Base-by-base conservation (phyloP, 176 grass and related monocot genomes). In the Oryza coarctata region DNA sequence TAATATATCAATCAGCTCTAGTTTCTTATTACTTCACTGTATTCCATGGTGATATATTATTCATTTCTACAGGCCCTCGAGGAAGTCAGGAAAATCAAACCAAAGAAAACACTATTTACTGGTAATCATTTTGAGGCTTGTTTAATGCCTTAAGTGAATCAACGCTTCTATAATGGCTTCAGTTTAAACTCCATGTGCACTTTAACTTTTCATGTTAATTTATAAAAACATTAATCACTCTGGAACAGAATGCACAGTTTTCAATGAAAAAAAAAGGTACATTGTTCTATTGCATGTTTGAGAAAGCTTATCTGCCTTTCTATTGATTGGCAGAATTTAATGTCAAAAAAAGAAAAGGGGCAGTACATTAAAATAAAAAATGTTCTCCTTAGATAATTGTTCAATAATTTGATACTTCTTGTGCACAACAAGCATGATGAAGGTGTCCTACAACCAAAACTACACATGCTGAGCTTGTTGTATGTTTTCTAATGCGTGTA, bases 21-120 rank as follows among this genome's bases (percentile, higher is more conserved):
- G 50, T 35, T 69, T 83, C 63, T 63, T 76, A 68, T 33, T 74
- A 22, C 62, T 76, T 62, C 41, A 26, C 13, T 68, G 26, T 49
- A 69, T 78, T 33, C 34, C 28, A 71, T 83, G 73, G 26, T 77
- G 63, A 85, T 49, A 75, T 80, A 73, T 86, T 68, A 44, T 84
- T 84, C 41, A 82, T 65, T 40, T 60, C 23, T 67, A 34, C 89
- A 98, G 96, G 96, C 93, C 63, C 72, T 98, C 5, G 76, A 91
- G 36, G 96, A 98, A 95, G 87, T 99, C 44, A 86, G 90, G 64
- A 98, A 95, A 86, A 98, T 98, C 89, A 94, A 89, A 84, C 92
- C 92, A 80, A 93, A 83, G 80, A 95, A 82, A 90, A 92, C 93
- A 63, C 77, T 99, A 52, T 95, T 98, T 74, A 95, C 93, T 84